phyloP scores from a whole-genome alignment of 805 yeast species.

The Metschnikowia similis region DNA sequence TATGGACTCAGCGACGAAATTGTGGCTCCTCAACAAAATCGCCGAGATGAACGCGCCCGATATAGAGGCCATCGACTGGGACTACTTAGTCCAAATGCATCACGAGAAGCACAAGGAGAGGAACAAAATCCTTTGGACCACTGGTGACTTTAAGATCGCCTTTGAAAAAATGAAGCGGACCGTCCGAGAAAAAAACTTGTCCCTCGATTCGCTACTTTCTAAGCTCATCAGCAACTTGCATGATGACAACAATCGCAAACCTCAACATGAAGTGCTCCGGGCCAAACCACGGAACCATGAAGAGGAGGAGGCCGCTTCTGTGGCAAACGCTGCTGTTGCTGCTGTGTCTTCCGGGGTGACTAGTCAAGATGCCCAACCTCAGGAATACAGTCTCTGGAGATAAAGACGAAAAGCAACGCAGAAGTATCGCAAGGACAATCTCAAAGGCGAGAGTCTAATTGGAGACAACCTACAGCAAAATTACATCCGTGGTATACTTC shows the following conservation, averaged over 20 bases:
- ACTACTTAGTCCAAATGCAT: slow-evolving; percentile 25
- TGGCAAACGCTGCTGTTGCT: slow-evolving; percentile 38
- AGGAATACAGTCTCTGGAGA: slow-evolving; percentile 36
- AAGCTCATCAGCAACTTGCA: slow-evolving; percentile 13
- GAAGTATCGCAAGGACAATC: not conserved
- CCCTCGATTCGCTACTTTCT: slow-evolving; percentile 12
- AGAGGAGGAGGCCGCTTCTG: slow-evolving; percentile 27
- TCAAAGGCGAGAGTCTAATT: too few species aligned
- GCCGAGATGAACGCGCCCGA: slow-evolving; percentile 23
- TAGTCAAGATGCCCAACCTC: slow-evolving; percentile 28
- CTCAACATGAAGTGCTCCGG: slow-evolving; percentile 8
- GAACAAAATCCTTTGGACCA: slow-evolving; percentile 43
- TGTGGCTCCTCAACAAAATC: slow-evolving; percentile 36
- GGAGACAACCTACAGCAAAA: too few species aligned
- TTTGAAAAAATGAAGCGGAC: slow-evolving; percentile 56
- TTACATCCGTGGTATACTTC: too few species aligned
- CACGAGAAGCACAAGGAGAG: slow-evolving; percentile 24
- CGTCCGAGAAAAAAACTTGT: slow-evolving; percentile 37
- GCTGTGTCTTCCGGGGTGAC: slow-evolving; percentile 29
- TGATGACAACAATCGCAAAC: not conserved
- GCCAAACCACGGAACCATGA: slow-evolving; percentile 7
- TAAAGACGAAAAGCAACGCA: slow-evolving; percentile 4
- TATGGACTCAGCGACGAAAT: slow-evolving; percentile 31
- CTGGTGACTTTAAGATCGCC: slow-evolving; percentile 56
- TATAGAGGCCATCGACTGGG: slow-evolving; percentile 33